Percentiles rank a stretch among this genome's conserved stretches.
phyloP scores from a whole-genome alignment of 148 eudicot species.

The Polygonum aviculare region DNA sequence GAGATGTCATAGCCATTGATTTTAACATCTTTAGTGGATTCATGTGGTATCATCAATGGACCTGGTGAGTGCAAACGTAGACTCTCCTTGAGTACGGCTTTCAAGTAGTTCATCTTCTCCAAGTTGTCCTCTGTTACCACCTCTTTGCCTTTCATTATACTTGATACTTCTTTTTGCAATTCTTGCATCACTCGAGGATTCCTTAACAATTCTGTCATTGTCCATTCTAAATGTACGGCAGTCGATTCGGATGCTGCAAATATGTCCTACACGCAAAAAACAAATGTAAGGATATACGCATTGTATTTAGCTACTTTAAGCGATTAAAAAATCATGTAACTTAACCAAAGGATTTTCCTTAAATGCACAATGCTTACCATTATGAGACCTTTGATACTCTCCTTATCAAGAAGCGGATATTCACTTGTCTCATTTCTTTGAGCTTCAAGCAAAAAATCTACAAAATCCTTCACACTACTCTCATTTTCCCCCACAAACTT shows the following conservation, averaged over 20 bases:
- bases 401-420: neutral
- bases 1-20: conserved; percentile 1
- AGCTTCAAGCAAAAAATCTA: conserved; percentile 15
- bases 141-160: neutral
- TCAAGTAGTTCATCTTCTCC: conserved; percentile 14
- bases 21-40: conserved; percentile 13
- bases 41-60: conserved; percentile 9
- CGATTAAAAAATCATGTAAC: neutral
- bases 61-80: conserved; percentile 19
- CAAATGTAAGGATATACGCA: neutral
- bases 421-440: neutral
- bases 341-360: neutral
- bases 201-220: conserved; percentile 16
- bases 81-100: conserved; percentile 22
- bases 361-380: conserved; percentile 1
- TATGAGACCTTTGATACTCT: conserved; percentile 16
- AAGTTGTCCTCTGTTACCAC: neutral
- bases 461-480: neutral
- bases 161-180: conserved; percentile 16
- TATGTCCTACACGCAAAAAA: conserved; percentile 9
- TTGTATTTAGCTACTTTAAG: neutral
- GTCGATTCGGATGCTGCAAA: conserved; percentile 14
- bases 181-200: conserved; percentile 18
- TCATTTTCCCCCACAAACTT: neutral
- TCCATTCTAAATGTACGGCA: conserved; percentile 10